phyloP scores from a whole-genome alignment of 1,139 yeast genomes.

The Taphrina deformans region DNA sequence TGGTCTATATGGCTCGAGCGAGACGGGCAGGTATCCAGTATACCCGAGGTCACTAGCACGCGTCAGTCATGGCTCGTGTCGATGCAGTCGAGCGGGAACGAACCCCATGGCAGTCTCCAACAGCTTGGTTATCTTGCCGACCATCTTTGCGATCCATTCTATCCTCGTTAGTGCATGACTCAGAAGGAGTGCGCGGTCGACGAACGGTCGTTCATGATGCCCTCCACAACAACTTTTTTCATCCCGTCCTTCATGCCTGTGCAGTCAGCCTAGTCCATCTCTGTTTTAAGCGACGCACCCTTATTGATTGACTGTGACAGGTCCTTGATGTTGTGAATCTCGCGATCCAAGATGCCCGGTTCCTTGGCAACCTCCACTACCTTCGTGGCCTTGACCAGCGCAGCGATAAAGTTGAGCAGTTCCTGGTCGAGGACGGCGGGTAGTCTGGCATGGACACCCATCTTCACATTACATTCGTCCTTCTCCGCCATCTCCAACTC shows the following conservation, averaged over 20 bases:
- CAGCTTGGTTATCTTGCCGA: slow-evolving; percentile 26
- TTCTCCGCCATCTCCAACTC: slow-evolving; percentile 8
- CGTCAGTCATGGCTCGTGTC: too few relatives aligned
- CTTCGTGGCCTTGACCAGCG: slow-evolving; percentile 26
- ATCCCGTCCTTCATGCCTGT: slow-evolving; percentile 21
- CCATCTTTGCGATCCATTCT: slow-evolving; percentile 24
- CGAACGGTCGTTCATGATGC: slow-evolving; percentile 26
- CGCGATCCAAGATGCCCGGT: slow-evolving; percentile 13
- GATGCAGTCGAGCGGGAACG: too few relatives aligned
- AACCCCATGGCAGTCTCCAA: slow-evolving; percentile 29
- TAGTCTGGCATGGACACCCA: slow-evolving; percentile 27
- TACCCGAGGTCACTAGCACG: slow-evolving; percentile 19
- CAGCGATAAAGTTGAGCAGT: slow-evolving; percentile 27
- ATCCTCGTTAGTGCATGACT: not conserved
- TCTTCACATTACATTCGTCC: slow-evolving; percentile 27
- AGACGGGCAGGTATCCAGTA: slow-evolving; percentile 26
- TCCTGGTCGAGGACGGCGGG: slow-evolving; percentile 31
- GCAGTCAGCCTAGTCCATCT: not conserved
- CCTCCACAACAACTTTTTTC: slow-evolving; percentile 28
- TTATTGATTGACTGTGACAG: not conserved
- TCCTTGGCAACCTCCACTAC: slow-evolving; percentile 24
- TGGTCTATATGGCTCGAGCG: slow-evolving; percentile 19
- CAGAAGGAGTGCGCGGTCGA: not conserved
- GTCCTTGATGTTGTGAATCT: slow-evolving; percentile 18
- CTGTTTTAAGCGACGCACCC: not conserved